Base-by-base conservation (phyloP, 805 yeast genomes). In the Candida chilensis region DNA sequence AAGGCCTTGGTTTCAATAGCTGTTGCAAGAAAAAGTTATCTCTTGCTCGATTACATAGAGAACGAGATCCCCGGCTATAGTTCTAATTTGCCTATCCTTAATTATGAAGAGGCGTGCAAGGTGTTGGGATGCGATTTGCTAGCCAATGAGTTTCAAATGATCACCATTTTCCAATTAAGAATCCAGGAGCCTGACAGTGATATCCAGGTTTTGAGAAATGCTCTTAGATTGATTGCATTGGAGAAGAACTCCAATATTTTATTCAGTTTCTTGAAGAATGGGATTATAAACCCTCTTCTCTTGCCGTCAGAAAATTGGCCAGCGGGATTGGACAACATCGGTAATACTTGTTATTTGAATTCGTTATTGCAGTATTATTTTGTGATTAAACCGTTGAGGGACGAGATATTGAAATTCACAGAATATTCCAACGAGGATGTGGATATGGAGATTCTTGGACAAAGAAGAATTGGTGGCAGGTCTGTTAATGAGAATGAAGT, bases 331-430 rank as follows among this genome's bases (percentile, higher is more conserved):
- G 84, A 81, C 52, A 92, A 92, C 48, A 88, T 87, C 37, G 98
- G 98, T 16, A 92, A 92, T 49, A 90, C 98, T 0, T 92, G 98
- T 53, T 88, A 88, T 42, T 62, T 92, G 51, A 90, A 92, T 50
- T 90, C 97, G 0, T 61, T 92, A 29, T 57, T 90, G 25, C 98
- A 90, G 48, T 90, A 81, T 46, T 90, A 86, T 51, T 92, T 87
- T 57, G 81, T 86, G 5, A 73, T 92, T 27, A 72, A 74, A 33
- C 96, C 96, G 0, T 59, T 92, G 24, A 66, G 96, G 34, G 72
- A 79, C 3, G 66, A 69, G 36, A 67, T 86, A 13, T 41, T 83
- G 31, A 42, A 60, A 2, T 87, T 82, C 41, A 28, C 42, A 17
- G 40, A 37, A 19, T 52, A 54, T 19, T 44, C 45, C 8, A 59